Evolutionary conservation across 2,329 filamentous ascomycete species (phyloP).

Genomic region (Paracoccidioides lutzii): DNA sequence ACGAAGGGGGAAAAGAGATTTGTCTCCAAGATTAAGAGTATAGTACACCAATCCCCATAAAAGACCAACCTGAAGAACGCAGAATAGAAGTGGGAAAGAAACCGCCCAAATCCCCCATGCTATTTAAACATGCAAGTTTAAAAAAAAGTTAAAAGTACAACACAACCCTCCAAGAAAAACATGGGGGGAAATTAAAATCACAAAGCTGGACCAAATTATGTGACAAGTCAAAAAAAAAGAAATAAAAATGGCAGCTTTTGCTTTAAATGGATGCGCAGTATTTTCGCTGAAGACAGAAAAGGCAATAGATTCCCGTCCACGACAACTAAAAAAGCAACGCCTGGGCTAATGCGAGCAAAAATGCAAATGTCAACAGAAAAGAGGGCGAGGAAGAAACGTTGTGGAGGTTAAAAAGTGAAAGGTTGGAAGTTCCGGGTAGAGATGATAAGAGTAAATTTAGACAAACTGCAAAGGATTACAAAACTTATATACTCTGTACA

Average conservation of each 20-base stretch:
- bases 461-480: not conserved
- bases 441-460: not conserved
- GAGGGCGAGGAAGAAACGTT: not conserved
- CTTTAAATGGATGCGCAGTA: not conserved
- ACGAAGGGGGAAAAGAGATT: not conserved
- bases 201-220: not conserved
- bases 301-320: not conserved
- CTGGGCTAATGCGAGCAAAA: conserved; percentile 1
- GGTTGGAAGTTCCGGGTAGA: not conserved
- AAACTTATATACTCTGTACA: not conserved
- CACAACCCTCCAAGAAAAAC: not conserved
- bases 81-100: not conserved
- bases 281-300: not conserved
- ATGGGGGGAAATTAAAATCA: not conserved
- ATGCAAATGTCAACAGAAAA: not conserved
- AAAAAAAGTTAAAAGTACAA: not conserved
- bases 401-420: not conserved
- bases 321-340: not conserved
- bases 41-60: not conserved
- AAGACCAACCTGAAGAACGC: not conserved
- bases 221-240: not conserved
- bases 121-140: not conserved
- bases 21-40: not conserved
- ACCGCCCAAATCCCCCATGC: not conserved
- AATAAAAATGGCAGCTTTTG: not conserved